Evolutionary conservation across 2,329 filamentous ascomycete species (phyloP).

Genomic region (Blastomyces gilchristii): DNA sequence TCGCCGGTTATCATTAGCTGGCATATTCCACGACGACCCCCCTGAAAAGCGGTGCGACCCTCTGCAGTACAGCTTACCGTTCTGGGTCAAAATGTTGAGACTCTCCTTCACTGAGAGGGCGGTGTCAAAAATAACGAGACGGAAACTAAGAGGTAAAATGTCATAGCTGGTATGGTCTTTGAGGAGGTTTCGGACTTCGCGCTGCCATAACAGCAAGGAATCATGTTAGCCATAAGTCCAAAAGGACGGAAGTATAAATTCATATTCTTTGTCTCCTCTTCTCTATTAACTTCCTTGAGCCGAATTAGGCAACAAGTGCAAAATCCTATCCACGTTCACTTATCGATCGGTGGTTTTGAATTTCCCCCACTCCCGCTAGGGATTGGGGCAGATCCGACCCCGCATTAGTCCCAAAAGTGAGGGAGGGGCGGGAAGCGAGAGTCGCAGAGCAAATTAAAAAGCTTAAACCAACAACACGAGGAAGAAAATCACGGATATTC

Average conservation of each 20-base stretch:
- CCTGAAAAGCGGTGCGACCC: not conserved
- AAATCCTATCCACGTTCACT: not conserved
- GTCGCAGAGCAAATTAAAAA: not conserved
- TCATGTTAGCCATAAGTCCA: constrained; percentile 20
- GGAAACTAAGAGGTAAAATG: constrained; percentile 89
- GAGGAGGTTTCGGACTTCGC: constrained; percentile 87
- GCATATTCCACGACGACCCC: not conserved
- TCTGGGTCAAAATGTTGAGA: constrained; percentile 87
- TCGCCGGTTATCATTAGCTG: constrained; percentile 1
- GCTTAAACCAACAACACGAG: not conserved
- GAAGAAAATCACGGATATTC: constrained; percentile 17
- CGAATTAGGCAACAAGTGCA: not conserved
- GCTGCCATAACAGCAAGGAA: constrained; percentile 41
- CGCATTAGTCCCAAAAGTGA: not conserved
- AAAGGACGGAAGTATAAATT: constrained; percentile 8
- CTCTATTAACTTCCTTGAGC: not conserved
- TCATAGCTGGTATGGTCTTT: constrained; percentile 96
- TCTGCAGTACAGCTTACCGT: constrained; percentile 50
- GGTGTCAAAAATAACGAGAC: constrained; percentile 91
- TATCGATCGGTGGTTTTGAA: not conserved
- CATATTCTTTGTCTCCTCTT: not conserved
- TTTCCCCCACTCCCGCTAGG: not conserved
- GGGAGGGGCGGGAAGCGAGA: not conserved
- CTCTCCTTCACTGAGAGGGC: constrained; percentile 94
- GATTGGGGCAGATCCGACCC: not conserved